Base-by-base conservation (phyloP, 2,329 filamentous ascomycete species). In the Fusarium nisikadoi region DNA sequence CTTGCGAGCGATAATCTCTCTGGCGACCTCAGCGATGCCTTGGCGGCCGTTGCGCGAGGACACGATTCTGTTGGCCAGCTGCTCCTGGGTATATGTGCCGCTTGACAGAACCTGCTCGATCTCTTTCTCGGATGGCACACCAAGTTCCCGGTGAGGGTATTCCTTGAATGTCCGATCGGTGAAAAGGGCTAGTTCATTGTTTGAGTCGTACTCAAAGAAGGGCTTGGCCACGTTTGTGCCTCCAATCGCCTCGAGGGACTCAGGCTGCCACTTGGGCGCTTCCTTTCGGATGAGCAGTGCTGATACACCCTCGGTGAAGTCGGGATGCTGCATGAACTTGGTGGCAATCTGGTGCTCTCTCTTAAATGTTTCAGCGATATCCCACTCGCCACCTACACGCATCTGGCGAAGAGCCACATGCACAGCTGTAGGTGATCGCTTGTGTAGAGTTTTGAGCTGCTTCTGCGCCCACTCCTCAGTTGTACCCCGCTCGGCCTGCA, bases 231-330 rank as follows among this genome's bases (percentile, higher is more conserved):
- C 86, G 55, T 85, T 79, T 25, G 88, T 85, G 49, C 85, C 79
- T 20, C 81, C 78, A 20, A 97, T 89, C 41, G 92, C 90, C n/a
- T 89, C 86, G 4, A 98, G 86, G 11, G 87, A 89, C 46, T 88
- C 86, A 8, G 94, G 95, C 71, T 92, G 82, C 96, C 96, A 99
- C 68, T 87, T 84, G 3, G 95, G 93, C 27, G 86, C 85, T 72
- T 83, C 75, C 83, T 94, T 94, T 78, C 90, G 87, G 76, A 96
- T 88, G 43, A 99, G 87, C 53, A 92, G 88, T 29, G 94, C 92
- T 56, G 90, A 90, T n/a, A 99, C 95, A 59, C 96, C 96, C 83
- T 97, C 94, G 46, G 91, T 91, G 79, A 99, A 99, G 82, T 99
- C 96, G 8, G 90, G 92, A 80, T 96, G 92, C 62, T 87, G 87